These are phyloP conservation scores for Cicer chorassanicum DNA, from an alignment of 306 rosid genomes.

Conservation along the genomic window DNA sequence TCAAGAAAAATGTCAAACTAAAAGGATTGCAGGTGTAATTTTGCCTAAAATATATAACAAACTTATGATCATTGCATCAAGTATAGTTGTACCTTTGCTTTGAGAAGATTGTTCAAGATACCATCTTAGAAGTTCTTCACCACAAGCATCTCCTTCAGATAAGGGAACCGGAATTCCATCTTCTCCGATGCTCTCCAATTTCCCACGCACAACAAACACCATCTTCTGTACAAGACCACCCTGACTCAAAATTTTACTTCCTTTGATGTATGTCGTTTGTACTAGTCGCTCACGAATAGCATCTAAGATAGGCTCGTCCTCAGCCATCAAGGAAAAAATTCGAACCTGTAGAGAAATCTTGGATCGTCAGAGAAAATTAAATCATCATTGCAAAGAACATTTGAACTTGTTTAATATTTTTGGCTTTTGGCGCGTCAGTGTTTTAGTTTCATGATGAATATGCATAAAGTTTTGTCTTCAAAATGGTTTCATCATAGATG, in stretches of 20 bases:
- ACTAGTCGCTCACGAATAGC: slow-evolving; percentile 70
- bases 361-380: slow-evolving; percentile 4
- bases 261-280: slow-evolving; percentile 78
- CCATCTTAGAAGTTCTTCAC: slow-evolving; percentile 76
- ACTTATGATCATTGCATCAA: neutral
- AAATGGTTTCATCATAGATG: neutral
- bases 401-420: neutral
- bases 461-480: slow-evolving; percentile 10
- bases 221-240: slow-evolving; percentile 78
- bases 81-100: slow-evolving; percentile 59
- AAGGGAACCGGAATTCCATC: slow-evolving; percentile 64
- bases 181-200: slow-evolving; percentile 74
- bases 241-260: slow-evolving; percentile 60
- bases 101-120: slow-evolving; percentile 68
- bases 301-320: slow-evolving; percentile 33
- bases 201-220: slow-evolving; percentile 83
- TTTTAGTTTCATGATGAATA: slow-evolving; percentile 18
- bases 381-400: neutral
- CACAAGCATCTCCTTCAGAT: slow-evolving; percentile 81
- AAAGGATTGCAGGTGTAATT: no score
- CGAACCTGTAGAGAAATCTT: slow-evolving; percentile 43
- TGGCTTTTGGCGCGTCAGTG: slow-evolving; percentile 12
- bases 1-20: no score
- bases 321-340: slow-evolving; percentile 19
- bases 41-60: slow-evolving; percentile 8